Base-by-base conservation (phyloP, 2,329 filamentous ascomycete genomes). In the Colletotrichum falcatum region DNA sequence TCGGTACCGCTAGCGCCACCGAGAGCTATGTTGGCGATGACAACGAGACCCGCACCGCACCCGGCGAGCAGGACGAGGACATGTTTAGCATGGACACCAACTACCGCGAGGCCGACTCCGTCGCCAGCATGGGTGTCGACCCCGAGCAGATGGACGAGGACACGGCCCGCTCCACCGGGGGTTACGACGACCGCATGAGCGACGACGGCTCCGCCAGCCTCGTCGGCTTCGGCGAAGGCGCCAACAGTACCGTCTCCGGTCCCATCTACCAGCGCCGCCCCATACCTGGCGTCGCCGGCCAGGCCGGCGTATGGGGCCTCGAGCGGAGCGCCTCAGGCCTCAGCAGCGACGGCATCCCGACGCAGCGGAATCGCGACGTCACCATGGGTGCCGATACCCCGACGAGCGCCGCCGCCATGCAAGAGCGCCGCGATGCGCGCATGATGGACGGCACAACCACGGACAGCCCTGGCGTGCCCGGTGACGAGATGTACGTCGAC, bases 141-240 rank as follows among this genome's bases (percentile, higher is more conserved):
- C 78, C 76, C 66, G 83, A 82, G 53, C 81, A 83, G 33, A 88
- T 89, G 84, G 87, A 90, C 62, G 83, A 88, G 59, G 86, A 88
- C 69, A 79, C 82, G 3, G 82, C 78, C 42, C 83, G 82, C 20
- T 88, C 86, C 46, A 81, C 85, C 2, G 83, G 83, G 26, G 86
- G 83, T 5, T 88, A 83, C 69, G 87, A 89, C 71, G 92, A 94
- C 74, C 93, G 92, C 70, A 92, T 96, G 87, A 95, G 93, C 75
- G 94, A 97, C 75, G 94, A 97, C 76, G 92, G 91, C 9, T 91
- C 90, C 62, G 93, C 91, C 2, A 95, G 92, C 73, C 86, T 98
- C 7, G 95, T 98, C 12, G 95, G 92, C 0, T 98, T 98, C 75
- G 95, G 95, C 60, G 95, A 98, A 79, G 95, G 95, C 42, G 95